Evolutionary conservation across 805 yeast species (phyloP), one percentile per base, ranked within the genome.

Genomic region (Pichia gijzeniarum): DNA sequence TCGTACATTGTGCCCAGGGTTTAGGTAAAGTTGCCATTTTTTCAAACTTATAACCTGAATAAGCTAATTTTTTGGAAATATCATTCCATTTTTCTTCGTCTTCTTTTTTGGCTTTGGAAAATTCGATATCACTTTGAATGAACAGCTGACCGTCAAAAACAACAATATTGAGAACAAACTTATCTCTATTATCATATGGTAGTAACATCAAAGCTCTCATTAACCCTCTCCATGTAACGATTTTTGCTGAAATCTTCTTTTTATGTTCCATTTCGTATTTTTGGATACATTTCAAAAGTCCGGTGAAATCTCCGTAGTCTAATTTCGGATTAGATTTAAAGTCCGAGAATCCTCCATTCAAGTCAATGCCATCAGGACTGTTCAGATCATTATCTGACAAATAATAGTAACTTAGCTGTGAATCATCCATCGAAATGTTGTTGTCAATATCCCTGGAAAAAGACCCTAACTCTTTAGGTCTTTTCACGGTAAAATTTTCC

Each of bases 1-100:
- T 70, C 0, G 87, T 58, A 20, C 79, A 74, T 39, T 77, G 72
- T 1, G 82, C 74, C 82, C 95, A 79, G 2, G 96, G 95, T 56
- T 77, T 75, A 0, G 82, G 72, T 22, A 90, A 62, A 1, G 96
- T 87, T 0, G 89, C 77, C 19, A 88, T 54, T 3, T 79, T 70
- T 64, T 93, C 97, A 62, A 93, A 93, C 59, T 89, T 91, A 65
- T 85, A 88, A 0, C 96, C 93, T 20, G 82, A 70, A 55, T 71
- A 85, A 57, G 72, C 74, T 47, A 78, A 68, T 46, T 67, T 61
- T 36, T 62, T 54, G 13, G 50, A 48, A 37, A 63, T 60, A 46
- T 73, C 67, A 10, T 63, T 61, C 16, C 54, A 56, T 48, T 48
- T 60, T 52, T 45, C 59, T 37, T 58, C 55, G 58, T 61, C 58